Base-by-base conservation (phyloP, 2,329 filamentous ascomycete species). In the Stagonosporopsis vannaccii region DNA sequence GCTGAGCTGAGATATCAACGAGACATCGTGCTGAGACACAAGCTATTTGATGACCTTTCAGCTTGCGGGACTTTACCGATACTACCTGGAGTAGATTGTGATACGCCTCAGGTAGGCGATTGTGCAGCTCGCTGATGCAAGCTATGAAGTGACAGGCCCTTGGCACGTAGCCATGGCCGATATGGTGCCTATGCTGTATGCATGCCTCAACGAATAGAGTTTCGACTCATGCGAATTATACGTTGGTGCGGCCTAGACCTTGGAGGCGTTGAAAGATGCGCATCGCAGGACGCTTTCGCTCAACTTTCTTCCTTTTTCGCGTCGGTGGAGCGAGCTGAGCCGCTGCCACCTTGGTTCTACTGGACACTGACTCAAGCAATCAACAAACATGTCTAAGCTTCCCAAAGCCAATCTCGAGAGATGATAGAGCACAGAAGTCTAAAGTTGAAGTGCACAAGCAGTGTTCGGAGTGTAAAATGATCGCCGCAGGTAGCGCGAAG, bases 241-340 rank as follows among this genome's bases (percentile, higher is more conserved):
- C 19, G 19, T 51, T 19, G 17, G 13, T 13, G 12, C 13, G 37
- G 46, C 28, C 51, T 39, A 55, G 51, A 55, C 36, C n/a, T 13
- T 32, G 1, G 13, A 37, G 19, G 17, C 30, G 20, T 23, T 20
- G 45, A 40, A 22, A 17, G 8, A 9, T 28, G 45, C 53, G 46
- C 42, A 42, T 35, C 17, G 35, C 36, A 32, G 47, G 7, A 12
- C 20, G 40, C 46, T 15, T 32, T 28, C 49, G 49, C 49, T 45
- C 19, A 6, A 44, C 49, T 32, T 51, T 32, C 52, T 42, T 28
- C 23, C 26, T 42, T 41, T 43, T 43, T 20, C 17, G 35, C 11
- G n/a, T 30, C 28, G 5, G 19, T 32, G 25, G 32, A 43, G 44
- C 35, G 12, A 41, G 46, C 35, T 41, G 35, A 46, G 28, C 46